Evolutionary conservation across 2,329 filamentous ascomycete species (phyloP).

Genomic region (Colletotrichum higginsianum): DNA sequence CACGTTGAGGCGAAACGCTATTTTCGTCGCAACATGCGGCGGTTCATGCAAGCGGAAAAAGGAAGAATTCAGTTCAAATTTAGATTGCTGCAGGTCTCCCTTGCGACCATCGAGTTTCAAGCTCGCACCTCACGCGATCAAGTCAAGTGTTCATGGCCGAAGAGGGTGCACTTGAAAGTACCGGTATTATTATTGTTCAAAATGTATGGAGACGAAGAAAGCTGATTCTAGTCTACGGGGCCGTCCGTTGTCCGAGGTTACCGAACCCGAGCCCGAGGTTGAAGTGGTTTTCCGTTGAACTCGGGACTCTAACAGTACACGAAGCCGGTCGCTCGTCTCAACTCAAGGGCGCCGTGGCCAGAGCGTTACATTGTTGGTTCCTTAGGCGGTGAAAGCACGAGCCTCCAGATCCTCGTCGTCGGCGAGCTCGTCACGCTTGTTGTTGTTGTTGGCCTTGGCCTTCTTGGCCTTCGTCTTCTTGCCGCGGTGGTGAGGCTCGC

Average conservation of each 20-base stretch:
- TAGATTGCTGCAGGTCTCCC: slow-evolving; percentile 11
- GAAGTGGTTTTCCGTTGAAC: slow-evolving; percentile 12
- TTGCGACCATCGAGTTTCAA: slow-evolving; percentile 26
- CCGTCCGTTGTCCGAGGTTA: slow-evolving; percentile 9
- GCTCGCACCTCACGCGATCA: background rate
- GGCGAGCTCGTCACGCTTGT: slow-evolving; percentile 14
- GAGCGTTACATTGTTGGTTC: slow-evolving; percentile 21
- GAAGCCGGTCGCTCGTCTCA: slow-evolving; percentile 16
- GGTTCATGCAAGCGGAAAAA: slow-evolving; percentile 17
- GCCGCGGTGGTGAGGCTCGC: slow-evolving; percentile 38
- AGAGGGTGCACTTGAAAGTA: slow-evolving; percentile 27
- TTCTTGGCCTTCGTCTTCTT: slow-evolving; percentile 40
- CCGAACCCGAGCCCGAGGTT: slow-evolving; percentile 25
- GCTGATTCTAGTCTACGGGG: slow-evolving; percentile 34
- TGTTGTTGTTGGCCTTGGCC: slow-evolving; percentile 16
- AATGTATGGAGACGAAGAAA: slow-evolving; percentile 28
- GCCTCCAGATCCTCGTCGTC: slow-evolving; percentile 31
- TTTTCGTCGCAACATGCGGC: slow-evolving; percentile 31
- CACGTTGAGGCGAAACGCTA: slow-evolving; percentile 28
- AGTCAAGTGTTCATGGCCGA: slow-evolving; percentile 9
- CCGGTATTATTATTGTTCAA: slow-evolving; percentile 36
- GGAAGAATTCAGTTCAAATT: background rate
- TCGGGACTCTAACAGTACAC: slow-evolving; percentile 20
- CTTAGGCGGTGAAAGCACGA: slow-evolving; percentile 31
- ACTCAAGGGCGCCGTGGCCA: slow-evolving; percentile 18